Evolutionary conservation across 1,284 basidiomycete species (phyloP), one percentile per base, ranked within the genome.

Genomic region (Malassezia sympodialis): DNA sequence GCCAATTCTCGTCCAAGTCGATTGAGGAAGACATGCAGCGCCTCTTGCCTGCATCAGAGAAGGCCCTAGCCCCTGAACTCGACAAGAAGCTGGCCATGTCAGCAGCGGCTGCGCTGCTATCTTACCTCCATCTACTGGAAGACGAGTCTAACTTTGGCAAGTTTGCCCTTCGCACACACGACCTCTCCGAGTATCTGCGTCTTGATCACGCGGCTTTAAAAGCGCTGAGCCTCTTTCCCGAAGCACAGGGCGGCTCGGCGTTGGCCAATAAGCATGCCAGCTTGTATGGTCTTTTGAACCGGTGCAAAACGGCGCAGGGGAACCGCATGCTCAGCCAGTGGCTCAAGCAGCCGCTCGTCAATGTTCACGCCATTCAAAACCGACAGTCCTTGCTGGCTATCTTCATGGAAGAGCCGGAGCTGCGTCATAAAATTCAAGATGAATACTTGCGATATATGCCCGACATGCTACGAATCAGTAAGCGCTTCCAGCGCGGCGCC

Each of bases 311-410:
- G 1, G 84, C 87, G 0, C 94, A 98, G 74, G 94, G 94, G 0
- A 84, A 87, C n/a, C 79, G 94, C 51, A 76, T 96, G 52, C 80
- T 99, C 2, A 87, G 84, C 0, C 86, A 86, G 55, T 99, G 93
- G 93, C 79, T 99, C 51, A 96, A 96, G 75, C 94, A 98, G 76
- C 94, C 94, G 1, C 78, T 98, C 26, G 84, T 96, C 37, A 96
- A 96, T 72, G 77, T 89, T 19, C 90, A 96, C 66, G 86, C 91
- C 68, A 98, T 98, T 61, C 78, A 30, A 28, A n/a, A 42, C 43
- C 47, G 53, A 24, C 52, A 55, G n/a, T 27, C 62, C 23, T 61
- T 99, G 1, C 90, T 98, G 1, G 84, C 96, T 63, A 80, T 83
- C 0, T 90, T 96, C 62, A 80, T 90, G 8, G 83, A 88, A 7